Conservation (phyloP, 1,284 basidiomycete species). For the Wallemia hederae region DNA sequence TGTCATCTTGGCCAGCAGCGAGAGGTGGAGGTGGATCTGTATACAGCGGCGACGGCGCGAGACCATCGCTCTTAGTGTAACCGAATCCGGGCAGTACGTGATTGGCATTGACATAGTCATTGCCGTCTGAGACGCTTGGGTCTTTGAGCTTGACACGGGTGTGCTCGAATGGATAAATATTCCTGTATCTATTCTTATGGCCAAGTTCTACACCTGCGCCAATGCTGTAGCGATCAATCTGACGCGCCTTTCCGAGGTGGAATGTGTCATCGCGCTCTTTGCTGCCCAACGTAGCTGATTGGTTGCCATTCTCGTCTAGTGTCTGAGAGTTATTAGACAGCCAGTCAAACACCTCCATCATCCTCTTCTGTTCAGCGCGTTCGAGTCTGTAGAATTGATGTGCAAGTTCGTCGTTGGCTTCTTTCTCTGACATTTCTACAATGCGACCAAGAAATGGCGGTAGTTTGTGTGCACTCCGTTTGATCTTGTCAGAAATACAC, state of each 20-base stretch:
- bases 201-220: slow-evolving; percentile 88
- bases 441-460: slow-evolving; percentile 57
- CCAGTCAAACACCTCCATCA: slow-evolving; percentile 76
- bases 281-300: background rate
- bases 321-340: slow-evolving; percentile 26
- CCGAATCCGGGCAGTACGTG: background rate
- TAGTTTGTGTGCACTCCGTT: slow-evolving; percentile 34
- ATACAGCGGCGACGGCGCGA: background rate
- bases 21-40: background rate
- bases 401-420: slow-evolving; percentile 48
- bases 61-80: background rate
- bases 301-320: slow-evolving; percentile 3
- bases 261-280: slow-evolving; percentile 15
- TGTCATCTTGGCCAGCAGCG: background rate
- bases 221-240: slow-evolving; percentile 47
- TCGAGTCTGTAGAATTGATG: slow-evolving; percentile 76
- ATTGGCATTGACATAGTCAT: slow-evolving; percentile 65
- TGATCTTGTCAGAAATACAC: slow-evolving; percentile 31
- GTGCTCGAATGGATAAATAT: slow-evolving; percentile 67
- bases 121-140: slow-evolving; percentile 25
- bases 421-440: slow-evolving; percentile 25
- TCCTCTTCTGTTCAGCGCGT: slow-evolving; percentile 55
- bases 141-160: slow-evolving; percentile 29
- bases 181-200: slow-evolving; percentile 52
- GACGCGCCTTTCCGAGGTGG: slow-evolving; percentile 3